Percentiles rank a stretch among this genome's conserved stretches.
Conservation (phyloP, 2,329 filamentous ascomycete genomes). For the Penicillium italicum region DNA sequence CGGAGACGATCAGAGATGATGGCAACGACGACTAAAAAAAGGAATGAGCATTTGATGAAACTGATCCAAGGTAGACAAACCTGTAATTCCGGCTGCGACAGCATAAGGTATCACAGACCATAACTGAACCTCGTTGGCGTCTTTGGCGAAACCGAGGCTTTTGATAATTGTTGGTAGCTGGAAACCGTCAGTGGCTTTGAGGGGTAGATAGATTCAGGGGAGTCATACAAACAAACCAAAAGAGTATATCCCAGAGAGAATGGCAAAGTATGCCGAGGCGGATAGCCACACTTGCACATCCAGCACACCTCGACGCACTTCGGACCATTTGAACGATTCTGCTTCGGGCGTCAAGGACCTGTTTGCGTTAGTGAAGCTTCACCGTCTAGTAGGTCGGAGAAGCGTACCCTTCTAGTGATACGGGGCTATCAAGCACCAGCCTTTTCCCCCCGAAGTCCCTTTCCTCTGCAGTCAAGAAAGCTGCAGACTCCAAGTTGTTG, state of each 20-base stretch:
- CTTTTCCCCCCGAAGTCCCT: conserved; percentile 49
- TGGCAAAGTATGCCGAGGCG: conserved; percentile 59
- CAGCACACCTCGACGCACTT: conserved; percentile 59
- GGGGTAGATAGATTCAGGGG: neutral
- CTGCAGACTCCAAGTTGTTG: conserved; percentile 53
- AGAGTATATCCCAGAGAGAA: conserved; percentile 57
- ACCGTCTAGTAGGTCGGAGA: neutral
- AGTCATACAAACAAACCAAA: conserved; percentile 59
- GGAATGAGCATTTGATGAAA: neutral
- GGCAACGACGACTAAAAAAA: conserved; percentile 38
- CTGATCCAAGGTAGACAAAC: conserved; percentile 29
- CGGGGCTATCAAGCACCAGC: conserved; percentile 40
- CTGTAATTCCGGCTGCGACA: conserved; percentile 55
- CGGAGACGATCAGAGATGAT: conserved; percentile 59
- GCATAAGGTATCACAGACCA: conserved; percentile 64
- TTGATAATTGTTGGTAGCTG: conserved; percentile 63
- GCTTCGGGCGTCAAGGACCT: conserved; percentile 23
- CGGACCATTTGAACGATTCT: conserved; percentile 58
- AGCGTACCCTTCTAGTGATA: conserved; percentile 26
- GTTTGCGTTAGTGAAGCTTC: conserved; percentile 7
- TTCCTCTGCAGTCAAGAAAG: conserved; percentile 54
- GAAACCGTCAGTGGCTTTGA: neutral
- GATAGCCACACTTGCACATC: conserved; percentile 62
- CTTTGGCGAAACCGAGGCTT: conserved; percentile 52
- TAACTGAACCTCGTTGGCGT: conserved; percentile 57